phyloP scores from a whole-genome alignment of 257 asterid genomes.

The Solanum okadae region DNA sequence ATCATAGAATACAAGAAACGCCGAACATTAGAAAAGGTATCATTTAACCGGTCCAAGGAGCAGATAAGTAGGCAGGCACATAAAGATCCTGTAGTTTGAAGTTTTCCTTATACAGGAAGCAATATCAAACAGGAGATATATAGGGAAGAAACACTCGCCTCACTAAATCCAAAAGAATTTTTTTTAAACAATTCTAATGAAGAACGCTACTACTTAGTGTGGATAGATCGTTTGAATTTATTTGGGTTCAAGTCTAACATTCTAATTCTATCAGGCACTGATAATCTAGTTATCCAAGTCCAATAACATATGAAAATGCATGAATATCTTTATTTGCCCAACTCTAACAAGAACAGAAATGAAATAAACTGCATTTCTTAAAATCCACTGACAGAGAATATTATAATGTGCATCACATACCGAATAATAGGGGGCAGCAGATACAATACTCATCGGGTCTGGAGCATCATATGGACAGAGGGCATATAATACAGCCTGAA shows the following conservation, averaged over 20 bases:
- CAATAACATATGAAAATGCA: not conserved
- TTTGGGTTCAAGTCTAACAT: not conserved
- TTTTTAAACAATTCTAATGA: not conserved
- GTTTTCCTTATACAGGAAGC: not conserved
- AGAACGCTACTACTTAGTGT: not conserved
- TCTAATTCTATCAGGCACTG: not conserved
- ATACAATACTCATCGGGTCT: slow-evolving; percentile 66
- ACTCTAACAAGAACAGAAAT: not conserved
- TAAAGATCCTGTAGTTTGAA: not conserved
- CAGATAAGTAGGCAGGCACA: not conserved
- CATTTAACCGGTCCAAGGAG: not conserved
- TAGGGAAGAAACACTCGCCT: not conserved
- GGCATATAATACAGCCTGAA: slow-evolving; percentile 81
- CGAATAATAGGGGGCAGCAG: slow-evolving; percentile 92
- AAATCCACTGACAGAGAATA: not conserved
- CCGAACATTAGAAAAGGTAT: not conserved
- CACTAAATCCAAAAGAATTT: not conserved
- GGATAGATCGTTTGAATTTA: not conserved
- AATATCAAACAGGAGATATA: not conserved
- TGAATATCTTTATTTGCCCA: not conserved
- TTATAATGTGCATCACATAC: slow-evolving; percentile 25
- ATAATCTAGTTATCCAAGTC: not conserved
- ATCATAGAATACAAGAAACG: not conserved
- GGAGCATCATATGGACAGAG: slow-evolving; percentile 47
- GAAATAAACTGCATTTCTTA: not conserved